These are phyloP conservation scores for Tetrahymena borealis DNA, from an alignment of 73 alveolate species.

Conservation along the genomic window DNA sequence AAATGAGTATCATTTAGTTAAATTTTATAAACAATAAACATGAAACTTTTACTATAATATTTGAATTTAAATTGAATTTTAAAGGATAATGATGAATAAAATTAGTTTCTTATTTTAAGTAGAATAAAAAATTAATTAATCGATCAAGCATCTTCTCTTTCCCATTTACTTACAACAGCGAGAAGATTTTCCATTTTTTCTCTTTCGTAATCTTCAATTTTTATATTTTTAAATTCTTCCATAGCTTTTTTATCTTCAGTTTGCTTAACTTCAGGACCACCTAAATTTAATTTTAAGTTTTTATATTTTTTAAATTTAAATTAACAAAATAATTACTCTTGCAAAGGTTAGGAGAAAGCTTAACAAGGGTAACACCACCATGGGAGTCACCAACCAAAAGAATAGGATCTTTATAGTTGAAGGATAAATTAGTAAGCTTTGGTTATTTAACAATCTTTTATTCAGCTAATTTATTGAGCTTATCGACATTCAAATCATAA, in stretches of 20 bases:
- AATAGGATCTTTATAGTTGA: conserved; percentile 83
- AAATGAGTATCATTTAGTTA: too few species aligned
- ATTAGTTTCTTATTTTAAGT: background rate
- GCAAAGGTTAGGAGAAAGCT: conserved; percentile 52
- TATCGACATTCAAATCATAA: conserved; percentile 79
- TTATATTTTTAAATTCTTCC: background rate
- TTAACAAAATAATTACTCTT: conserved; percentile 1
- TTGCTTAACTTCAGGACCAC: background rate
- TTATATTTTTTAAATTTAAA: background rate
- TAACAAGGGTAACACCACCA: conserved; percentile 77
- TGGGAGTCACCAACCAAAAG: conserved; percentile 87
- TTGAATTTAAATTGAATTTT: background rate
- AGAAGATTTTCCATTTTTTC: conserved; percentile 1
- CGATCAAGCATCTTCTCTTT: background rate
- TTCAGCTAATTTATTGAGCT: conserved; percentile 47
- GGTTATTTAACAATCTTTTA: conserved; percentile 67
- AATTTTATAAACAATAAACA: background rate
- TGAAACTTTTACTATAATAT: background rate
- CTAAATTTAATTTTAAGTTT: background rate
- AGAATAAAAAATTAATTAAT: too few species aligned
- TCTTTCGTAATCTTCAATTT: background rate
- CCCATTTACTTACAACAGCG: background rate
- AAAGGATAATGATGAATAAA: background rate
- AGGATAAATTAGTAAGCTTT: conserved; percentile 81
- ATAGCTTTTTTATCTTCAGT: background rate